phyloP scores from a whole-genome alignment of 2,329 filamentous ascomycete species.

The Xylaria sp. region DNA sequence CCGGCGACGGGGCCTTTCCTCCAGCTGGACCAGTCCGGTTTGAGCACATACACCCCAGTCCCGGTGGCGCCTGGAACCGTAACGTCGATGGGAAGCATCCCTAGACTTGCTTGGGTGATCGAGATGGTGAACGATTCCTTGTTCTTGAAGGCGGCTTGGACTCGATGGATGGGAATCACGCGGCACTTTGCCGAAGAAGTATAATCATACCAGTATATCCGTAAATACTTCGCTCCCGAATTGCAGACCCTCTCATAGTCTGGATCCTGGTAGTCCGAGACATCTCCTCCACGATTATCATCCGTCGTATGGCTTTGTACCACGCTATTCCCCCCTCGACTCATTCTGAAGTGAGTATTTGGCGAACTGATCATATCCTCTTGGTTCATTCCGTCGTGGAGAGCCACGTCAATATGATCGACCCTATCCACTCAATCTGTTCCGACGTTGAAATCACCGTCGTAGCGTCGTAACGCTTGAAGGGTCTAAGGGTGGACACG shows the following conservation, averaged over 20 bases:
- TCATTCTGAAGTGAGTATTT: background rate
- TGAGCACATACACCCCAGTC: conserved; percentile 69
- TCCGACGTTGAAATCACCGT: background rate
- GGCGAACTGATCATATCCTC: too few species aligned
- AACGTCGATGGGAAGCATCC: conserved; percentile 71
- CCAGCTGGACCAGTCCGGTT: conserved; percentile 69
- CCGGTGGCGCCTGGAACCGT: conserved; percentile 59
- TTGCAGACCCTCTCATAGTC: background rate
- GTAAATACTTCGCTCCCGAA: conserved; percentile 63
- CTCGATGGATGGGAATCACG: conserved; percentile 68
- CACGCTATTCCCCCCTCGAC: background rate
- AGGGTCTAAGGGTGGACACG: too few species aligned
- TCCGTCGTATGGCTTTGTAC: background rate
- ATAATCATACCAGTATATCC: conserved; percentile 79
- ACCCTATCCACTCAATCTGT: background rate
- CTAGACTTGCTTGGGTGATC: conserved; percentile 68
- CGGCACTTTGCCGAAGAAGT: conserved; percentile 71
- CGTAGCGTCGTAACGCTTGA: too few species aligned
- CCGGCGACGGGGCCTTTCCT: conserved; percentile 61
- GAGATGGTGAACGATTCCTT: conserved; percentile 56
- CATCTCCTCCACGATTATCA: too few species aligned
- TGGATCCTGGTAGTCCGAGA: background rate
- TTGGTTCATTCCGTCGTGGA: too few species aligned
- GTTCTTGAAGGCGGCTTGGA: conserved; percentile 53
- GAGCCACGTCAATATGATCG: too few species aligned